These are phyloP conservation scores for Pisolithus tinctorius DNA, from an alignment of 768 basidiomycete genomes.

Conservation along the genomic window DNA sequence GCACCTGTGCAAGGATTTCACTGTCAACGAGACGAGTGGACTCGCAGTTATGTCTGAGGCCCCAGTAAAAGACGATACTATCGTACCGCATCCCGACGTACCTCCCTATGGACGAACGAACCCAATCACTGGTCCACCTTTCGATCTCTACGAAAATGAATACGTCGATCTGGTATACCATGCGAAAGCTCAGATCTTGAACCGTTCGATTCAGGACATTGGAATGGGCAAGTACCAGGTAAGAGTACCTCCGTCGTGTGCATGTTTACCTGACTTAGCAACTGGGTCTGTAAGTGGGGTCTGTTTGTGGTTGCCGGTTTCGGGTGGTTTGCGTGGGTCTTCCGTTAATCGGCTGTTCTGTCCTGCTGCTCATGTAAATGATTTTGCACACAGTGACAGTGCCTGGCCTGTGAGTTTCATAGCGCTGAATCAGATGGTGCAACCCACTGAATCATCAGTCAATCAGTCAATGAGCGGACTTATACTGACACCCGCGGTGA, in stretches of 20 bases:
- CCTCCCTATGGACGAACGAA: too few relatives aligned
- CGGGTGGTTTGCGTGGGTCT: slow-evolving; percentile 35
- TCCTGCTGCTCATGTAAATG: not conserved
- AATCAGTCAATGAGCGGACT: slow-evolving; percentile 35
- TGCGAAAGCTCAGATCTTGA: too few relatives aligned
- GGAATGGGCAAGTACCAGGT: slow-evolving; percentile 56
- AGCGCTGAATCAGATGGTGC: not conserved
- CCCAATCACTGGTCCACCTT: too few relatives aligned
- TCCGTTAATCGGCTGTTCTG: not conserved
- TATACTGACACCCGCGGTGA: slow-evolving; percentile 40
- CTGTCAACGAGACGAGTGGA: too few relatives aligned
- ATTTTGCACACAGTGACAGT: slow-evolving; percentile 22
- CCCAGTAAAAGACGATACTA: too few relatives aligned
- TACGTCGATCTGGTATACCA: too few relatives aligned
- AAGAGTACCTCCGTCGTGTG: not conserved
- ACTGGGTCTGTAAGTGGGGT: slow-evolving; percentile 22
- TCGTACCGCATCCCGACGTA: too few relatives aligned
- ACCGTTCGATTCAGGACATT: too few relatives aligned
- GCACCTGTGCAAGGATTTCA: too few relatives aligned
- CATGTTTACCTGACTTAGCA: not conserved
- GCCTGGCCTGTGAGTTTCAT: slow-evolving; percentile 30
- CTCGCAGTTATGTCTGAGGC: too few relatives aligned
- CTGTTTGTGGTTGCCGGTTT: slow-evolving; percentile 35
- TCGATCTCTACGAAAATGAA: too few relatives aligned
- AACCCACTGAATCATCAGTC: not conserved